A percentile compares a stretch with the other conserved stretches of the same genome.
These are phyloP conservation scores for Diaporthe sp. DNA, from an alignment of 2,329 filamentous ascomycete species.

Conservation along the genomic window DNA sequence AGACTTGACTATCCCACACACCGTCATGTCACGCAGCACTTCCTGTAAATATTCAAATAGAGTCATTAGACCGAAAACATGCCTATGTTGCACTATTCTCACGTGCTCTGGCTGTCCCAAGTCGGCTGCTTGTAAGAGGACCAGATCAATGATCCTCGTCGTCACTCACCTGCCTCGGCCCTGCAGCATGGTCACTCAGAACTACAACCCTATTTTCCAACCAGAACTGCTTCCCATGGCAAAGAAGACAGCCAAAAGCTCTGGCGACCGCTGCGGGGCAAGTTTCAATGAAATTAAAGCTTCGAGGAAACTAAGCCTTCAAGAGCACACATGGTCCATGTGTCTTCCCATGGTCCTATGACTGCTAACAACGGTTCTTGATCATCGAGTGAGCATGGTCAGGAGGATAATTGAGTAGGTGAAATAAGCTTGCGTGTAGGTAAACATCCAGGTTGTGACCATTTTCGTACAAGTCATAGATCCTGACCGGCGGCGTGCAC, in stretches of 20 bases:
- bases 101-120: background rate
- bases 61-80: no score
- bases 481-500: rapidly evolving
- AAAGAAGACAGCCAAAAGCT: background rate
- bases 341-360: background rate
- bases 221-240: background rate
- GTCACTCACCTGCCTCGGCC: no score
- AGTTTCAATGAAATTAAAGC: background rate
- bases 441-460: no score
- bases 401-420: no score
- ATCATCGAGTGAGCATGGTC: background rate
- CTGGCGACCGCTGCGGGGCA: background rate
- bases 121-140: background rate
- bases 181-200: background rate
- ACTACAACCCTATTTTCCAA: background rate
- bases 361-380: no score
- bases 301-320: background rate
- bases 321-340: no score
- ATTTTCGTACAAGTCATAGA: background rate
- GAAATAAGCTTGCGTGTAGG: no score
- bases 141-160: background rate
- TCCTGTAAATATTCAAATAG: no score
- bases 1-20: background rate
- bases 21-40: rapidly evolving
- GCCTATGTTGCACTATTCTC: background rate